Evolutionary conservation across 2,329 filamentous ascomycete genomes (phyloP).

Genomic region (Colletotrichum sp.): DNA sequence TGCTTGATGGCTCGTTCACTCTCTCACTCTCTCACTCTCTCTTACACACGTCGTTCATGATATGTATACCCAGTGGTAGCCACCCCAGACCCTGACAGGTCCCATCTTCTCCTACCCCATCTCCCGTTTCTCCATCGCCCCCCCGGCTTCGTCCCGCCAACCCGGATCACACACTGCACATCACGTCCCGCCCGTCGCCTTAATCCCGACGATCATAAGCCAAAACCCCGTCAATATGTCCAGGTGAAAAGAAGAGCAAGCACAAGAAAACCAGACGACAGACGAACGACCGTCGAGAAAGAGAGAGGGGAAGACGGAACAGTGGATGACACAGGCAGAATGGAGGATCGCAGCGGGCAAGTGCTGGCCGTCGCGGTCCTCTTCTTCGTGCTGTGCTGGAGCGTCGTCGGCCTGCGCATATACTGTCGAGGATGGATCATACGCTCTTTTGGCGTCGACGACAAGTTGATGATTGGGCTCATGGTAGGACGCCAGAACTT

Average conservation of each 20-base stretch:
- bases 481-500: conserved; percentile 26
- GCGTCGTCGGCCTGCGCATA: conserved; percentile 31
- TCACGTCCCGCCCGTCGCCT: not conserved
- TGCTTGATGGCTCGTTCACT: not conserved
- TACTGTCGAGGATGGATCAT: conserved; percentile 36
- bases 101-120: not conserved
- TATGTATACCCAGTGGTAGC: conserved; percentile 6
- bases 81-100: conserved; percentile 11
- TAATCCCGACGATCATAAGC: not conserved
- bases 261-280: not conserved
- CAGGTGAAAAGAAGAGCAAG: not conserved
- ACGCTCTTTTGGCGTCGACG: conserved; percentile 35
- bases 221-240: not conserved
- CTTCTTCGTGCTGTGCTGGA: conserved; percentile 38
- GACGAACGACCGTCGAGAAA: not conserved
- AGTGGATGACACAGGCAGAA: conserved; percentile 2
- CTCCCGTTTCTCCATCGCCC: not conserved
- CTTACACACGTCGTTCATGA: not conserved
- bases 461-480: conserved; percentile 36
- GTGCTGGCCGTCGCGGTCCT: conserved; percentile 30
- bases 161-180: conserved; percentile 5
- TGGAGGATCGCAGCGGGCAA: conserved; percentile 27
- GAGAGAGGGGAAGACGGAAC: not conserved
- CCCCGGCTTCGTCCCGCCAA: not conserved
- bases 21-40: not conserved